phyloP scores from a whole-genome alignment of 108 stramenopile genomes.

The Cyclotella kingstonii region DNA sequence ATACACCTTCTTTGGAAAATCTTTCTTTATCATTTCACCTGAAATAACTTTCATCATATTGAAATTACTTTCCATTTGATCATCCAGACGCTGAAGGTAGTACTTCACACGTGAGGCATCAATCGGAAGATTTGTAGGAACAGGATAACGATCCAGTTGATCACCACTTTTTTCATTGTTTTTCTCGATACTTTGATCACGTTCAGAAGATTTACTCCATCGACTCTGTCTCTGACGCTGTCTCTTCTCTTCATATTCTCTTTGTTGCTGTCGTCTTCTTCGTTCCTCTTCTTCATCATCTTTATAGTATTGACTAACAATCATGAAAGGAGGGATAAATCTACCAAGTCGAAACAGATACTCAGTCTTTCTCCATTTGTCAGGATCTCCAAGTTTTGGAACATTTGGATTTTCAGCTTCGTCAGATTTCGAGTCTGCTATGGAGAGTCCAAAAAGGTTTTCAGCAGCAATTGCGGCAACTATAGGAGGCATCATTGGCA shows the following conservation, averaged over 20 bases:
- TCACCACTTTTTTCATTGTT: not conserved
- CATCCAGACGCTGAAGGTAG: slow-evolving; percentile 21
- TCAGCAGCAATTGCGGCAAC: slow-evolving; percentile 27
- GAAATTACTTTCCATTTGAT: slow-evolving; percentile 38
- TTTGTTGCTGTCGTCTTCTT: slow-evolving; percentile 8
- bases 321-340: slow-evolving; percentile 30
- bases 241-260: slow-evolving; percentile 26
- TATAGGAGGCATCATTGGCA: slow-evolving; percentile 11
- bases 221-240: slow-evolving; percentile 20
- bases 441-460: slow-evolving; percentile 18
- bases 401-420: slow-evolving; percentile 14
- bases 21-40: slow-evolving; percentile 24
- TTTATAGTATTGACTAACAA: slow-evolving; percentile 37
- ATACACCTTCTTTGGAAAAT: slow-evolving; percentile 27
- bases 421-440: slow-evolving; percentile 16
- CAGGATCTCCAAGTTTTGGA: not conserved
- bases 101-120: slow-evolving; percentile 15
- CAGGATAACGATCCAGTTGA: not conserved
- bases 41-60: slow-evolving; percentile 22
- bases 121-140: not conserved
- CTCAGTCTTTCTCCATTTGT: slow-evolving; percentile 36
- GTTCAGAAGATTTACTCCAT: slow-evolving; percentile 13
- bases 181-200: slow-evolving; percentile 4
- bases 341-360: slow-evolving; percentile 34
- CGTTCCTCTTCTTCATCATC: slow-evolving; percentile 26